Base-by-base conservation (phyloP, 2,329 filamentous ascomycete species). In the Xylariaceae sp. region DNA sequence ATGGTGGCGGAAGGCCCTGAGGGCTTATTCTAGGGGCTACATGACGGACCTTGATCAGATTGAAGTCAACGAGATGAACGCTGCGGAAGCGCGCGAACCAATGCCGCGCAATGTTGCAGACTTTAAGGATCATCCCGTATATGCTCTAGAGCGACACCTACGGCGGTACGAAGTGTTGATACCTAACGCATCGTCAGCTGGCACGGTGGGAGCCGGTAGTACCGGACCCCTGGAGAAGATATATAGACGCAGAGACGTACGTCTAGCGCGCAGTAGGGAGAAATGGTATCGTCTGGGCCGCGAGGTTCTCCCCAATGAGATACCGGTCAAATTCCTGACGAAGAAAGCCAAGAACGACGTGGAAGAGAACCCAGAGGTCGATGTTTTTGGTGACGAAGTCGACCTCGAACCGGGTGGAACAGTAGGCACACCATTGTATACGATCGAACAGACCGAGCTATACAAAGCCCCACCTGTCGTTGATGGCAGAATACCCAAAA, bases 231-330 rank as follows among this genome's bases (percentile, higher is more conserved):
- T 91, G 47, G 90, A 95, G 60, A 78, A 79, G 38, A 83, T 98
- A 0, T 98, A 88, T 60, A 81, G 90, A 18, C 78, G 93, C 3
- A 75, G 74, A 36, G 88, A 97, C 59, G 88, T 98, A 0, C 81
- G 87, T 39, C 57, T 81, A 4, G 89, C 89, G 1, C 79, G 83
- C 47, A 94, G 82, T 47, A 82, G 81, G 3, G 89, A 95, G 51
- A 89, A 86, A 49, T 98, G 93, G 94, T 96, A 93, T 62, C 81
- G 90, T 2, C 66, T 91, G 45, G 93, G 93, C 0, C 76, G 89
- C 19, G 83, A 89, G 49, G 79, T 98, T 7, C 87, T 81, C 51
- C 66, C 79, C 0, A 81, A 85, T 12, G 87, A 95, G 60, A 84
- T 93, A 42, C 88, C 93, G 0, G 74, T 87, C 12, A 97, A 95